Conservation (phyloP, 1,284 basidiomycete genomes). For the Ustilago shanxiensis region DNA sequence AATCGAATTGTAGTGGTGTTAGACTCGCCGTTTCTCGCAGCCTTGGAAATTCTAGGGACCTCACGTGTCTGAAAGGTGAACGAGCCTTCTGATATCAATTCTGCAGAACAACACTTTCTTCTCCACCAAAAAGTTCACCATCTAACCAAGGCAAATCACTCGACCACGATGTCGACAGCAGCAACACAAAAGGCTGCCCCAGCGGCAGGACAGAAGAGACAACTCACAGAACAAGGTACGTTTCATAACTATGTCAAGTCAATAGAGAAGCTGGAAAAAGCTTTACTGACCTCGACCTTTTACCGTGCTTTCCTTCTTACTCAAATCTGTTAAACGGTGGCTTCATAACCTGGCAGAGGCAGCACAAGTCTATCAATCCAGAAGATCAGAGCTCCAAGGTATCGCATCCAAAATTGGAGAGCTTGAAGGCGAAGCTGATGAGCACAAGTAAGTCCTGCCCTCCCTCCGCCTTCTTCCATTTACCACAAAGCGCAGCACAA, state of each 20-base stretch:
- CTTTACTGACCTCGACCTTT: too few relatives aligned
- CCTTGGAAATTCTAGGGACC: neutral
- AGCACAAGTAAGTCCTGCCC: constrained; percentile 63
- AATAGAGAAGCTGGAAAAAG: too few relatives aligned
- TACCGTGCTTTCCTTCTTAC: neutral
- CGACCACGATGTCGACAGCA: constrained; percentile 27
- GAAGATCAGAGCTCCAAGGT: constrained; percentile 63
- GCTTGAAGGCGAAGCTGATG: constrained; percentile 67
- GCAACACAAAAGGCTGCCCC: constrained; percentile 29
- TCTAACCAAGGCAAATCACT: neutral
- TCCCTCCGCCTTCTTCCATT: neutral
- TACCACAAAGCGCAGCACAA: neutral
- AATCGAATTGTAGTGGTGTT: neutral
- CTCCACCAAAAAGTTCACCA: neutral
- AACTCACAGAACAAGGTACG: constrained; percentile 48
- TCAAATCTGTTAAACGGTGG: neutral
- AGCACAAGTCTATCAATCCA: constrained; percentile 56
- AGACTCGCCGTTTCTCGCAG: neutral
- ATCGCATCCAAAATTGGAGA: constrained; percentile 68
- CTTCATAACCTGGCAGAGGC: constrained; percentile 33
- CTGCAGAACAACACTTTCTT: constrained; percentile 19
- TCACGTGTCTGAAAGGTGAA: constrained; percentile 6
- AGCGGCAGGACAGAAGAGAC: constrained; percentile 33
- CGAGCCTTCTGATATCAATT: neutral
- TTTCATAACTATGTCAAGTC: neutral